Evolutionary conservation across 345 rosid genomes (phyloP).

Genomic region (Cardamine occulta): DNA sequence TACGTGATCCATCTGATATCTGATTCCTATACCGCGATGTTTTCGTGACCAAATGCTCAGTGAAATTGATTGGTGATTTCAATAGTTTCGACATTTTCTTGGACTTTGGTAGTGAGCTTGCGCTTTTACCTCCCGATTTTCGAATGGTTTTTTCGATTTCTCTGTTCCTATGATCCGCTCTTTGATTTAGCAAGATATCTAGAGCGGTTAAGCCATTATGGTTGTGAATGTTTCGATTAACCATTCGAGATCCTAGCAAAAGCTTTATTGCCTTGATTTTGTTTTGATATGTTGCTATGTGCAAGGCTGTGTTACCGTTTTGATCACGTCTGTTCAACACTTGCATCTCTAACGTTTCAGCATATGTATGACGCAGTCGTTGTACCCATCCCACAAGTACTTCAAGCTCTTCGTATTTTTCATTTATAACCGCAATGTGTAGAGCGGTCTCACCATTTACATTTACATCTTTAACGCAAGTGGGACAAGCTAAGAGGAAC

Average conservation of each 20-base stretch:
- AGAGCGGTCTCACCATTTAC: conserved; percentile 35
- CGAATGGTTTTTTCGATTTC: neutral
- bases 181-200: conserved; percentile 20
- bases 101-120: neutral
- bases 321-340: conserved; percentile 36
- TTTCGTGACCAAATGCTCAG: too few relatives aligned
- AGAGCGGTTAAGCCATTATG: conserved; percentile 22
- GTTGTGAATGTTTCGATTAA: conserved; percentile 25
- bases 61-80: neutral
- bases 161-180: neutral
- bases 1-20: conserved; percentile 30
- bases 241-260: conserved; percentile 1
- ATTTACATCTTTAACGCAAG: conserved; percentile 36
- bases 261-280: conserved; percentile 27
- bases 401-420: conserved; percentile 30
- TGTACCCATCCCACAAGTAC: conserved; percentile 37
- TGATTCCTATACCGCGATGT: neutral
- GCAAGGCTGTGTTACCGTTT: conserved; percentile 42
- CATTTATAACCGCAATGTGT: conserved; percentile 37
- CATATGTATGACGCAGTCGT: neutral
- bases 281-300: conserved; percentile 26
- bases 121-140: neutral
- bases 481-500: conserved; percentile 39
- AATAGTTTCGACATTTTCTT: neutral
- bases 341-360: conserved; percentile 7